phyloP scores from a whole-genome alignment of 2,329 filamentous ascomycete species.

The Trichoderma breve region DNA sequence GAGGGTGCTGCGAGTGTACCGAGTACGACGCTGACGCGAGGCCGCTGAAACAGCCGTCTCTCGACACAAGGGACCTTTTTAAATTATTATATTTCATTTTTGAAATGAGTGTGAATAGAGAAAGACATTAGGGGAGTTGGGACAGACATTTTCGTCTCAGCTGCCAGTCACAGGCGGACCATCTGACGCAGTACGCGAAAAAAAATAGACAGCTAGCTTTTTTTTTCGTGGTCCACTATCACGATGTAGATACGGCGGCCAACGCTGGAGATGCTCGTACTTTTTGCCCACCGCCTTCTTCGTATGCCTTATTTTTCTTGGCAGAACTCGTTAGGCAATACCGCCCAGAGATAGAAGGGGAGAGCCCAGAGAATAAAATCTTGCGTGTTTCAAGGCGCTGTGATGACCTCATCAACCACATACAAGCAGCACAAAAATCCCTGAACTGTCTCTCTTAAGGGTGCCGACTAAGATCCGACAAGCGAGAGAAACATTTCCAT shows the following conservation, averaged over 20 bases:
- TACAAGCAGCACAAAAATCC: not conserved
- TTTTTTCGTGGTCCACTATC: not conserved
- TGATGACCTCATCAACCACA: not conserved
- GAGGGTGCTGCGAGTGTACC: not conserved
- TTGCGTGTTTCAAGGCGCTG: not conserved
- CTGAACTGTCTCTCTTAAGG: not conserved
- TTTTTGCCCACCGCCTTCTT: not conserved
- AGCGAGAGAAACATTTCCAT: conserved; percentile 10
- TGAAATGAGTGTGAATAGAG: not conserved
- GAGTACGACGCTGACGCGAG: not conserved
- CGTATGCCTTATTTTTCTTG: not conserved
- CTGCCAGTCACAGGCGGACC: not conserved
- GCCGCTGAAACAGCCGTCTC: not conserved
- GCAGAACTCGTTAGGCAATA: not conserved
- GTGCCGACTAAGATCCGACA: not conserved
- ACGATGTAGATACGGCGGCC: conserved; percentile 5
- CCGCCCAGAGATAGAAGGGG: not conserved
- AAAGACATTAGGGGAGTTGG: not conserved
- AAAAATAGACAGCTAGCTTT: not conserved
- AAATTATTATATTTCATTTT: not conserved
- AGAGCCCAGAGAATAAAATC: not conserved
- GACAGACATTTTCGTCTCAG: not conserved
- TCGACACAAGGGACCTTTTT: not conserved
- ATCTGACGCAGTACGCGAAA: not conserved
- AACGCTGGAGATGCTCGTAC: not conserved